These are phyloP conservation scores for Rhododendron mucronatum DNA, from an alignment of 148 eudicot genomes.

Conservation along the genomic window DNA sequence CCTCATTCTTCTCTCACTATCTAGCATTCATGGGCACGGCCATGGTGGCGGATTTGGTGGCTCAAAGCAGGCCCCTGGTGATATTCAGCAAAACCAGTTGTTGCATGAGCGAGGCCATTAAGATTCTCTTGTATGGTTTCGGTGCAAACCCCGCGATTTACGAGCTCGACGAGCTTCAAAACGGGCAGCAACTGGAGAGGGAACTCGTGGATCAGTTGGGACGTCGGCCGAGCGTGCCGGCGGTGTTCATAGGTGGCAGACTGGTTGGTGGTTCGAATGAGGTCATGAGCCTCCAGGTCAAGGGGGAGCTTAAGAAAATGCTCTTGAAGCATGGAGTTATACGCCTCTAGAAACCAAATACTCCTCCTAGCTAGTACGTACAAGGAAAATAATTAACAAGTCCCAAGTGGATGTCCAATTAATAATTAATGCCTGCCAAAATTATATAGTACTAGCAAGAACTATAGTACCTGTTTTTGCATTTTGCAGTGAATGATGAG, in stretches of 20 bases:
- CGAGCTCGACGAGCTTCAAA: slow-evolving; percentile 61
- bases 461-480: background rate
- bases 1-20: background rate
- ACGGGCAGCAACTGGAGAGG: slow-evolving; percentile 56
- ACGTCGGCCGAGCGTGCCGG: slow-evolving; percentile 46
- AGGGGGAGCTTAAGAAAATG: slow-evolving; percentile 48
- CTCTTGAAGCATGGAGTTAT: slow-evolving; percentile 62
- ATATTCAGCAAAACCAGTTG: slow-evolving; percentile 74
- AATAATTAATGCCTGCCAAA: background rate
- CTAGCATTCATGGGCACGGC: background rate
- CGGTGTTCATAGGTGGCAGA: slow-evolving; percentile 59
- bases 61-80: slow-evolving; percentile 49
- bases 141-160: slow-evolving; percentile 62
- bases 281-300: slow-evolving; percentile 67
- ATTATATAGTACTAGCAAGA: background rate
- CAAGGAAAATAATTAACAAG: background rate
- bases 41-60: slow-evolving; percentile 28
- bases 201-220: slow-evolving; percentile 34
- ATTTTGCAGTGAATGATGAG: background rate
- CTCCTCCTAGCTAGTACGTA: background rate
- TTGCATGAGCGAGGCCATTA: slow-evolving; percentile 58
- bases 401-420: background rate
- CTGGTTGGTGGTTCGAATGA: slow-evolving; percentile 71
- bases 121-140: slow-evolving; percentile 53
- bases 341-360: background rate